Evolutionary conservation across 345 rosid species (phyloP).

Genomic region (Draba incana): DNA sequence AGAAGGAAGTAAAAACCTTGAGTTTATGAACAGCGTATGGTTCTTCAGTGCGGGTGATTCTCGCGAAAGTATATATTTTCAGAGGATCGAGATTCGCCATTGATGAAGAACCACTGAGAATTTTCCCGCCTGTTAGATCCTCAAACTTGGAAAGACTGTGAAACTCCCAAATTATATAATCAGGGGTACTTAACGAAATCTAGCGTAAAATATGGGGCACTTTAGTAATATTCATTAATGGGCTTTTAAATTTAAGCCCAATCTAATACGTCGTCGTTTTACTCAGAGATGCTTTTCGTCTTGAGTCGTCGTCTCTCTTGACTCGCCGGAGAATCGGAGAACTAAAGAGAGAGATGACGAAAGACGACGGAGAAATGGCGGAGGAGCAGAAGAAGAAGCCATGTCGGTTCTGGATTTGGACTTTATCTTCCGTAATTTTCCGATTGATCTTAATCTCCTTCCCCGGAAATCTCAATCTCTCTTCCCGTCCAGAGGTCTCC

Average conservation of each 20-base stretch:
- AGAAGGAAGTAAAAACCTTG: too few species aligned
- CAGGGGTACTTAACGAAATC: too few species aligned
- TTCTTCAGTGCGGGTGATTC: too few species aligned
- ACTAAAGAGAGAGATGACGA: constrained; percentile 35
- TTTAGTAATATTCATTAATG: not conserved
- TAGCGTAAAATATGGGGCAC: too few species aligned
- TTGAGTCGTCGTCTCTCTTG: constrained; percentile 29
- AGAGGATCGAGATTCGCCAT: too few species aligned
- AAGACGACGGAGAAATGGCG: constrained; percentile 36
- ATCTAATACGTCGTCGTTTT: constrained; percentile 29
- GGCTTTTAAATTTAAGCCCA: constrained; percentile 15
- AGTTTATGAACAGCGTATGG: too few species aligned
- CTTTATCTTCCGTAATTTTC: constrained; percentile 46
- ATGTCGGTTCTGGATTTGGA: constrained; percentile 61
- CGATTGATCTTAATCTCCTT: constrained; percentile 61
- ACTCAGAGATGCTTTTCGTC: not conserved
- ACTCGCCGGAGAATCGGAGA: constrained; percentile 30
- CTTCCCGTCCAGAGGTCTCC: constrained; percentile 93
- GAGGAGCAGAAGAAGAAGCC: constrained; percentile 34
- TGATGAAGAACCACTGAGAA: too few species aligned
- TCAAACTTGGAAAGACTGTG: too few species aligned
- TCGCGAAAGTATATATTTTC: too few species aligned
- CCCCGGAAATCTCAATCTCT: constrained; percentile 61
- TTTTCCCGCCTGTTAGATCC: too few species aligned
- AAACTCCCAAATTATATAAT: too few species aligned